A percentile compares a stretch with the other conserved stretches of the same genome.
These are phyloP conservation scores for Rozella allomycis DNA, from an alignment of 371 early-diverging fungal genomes.

Conservation along the genomic window DNA sequence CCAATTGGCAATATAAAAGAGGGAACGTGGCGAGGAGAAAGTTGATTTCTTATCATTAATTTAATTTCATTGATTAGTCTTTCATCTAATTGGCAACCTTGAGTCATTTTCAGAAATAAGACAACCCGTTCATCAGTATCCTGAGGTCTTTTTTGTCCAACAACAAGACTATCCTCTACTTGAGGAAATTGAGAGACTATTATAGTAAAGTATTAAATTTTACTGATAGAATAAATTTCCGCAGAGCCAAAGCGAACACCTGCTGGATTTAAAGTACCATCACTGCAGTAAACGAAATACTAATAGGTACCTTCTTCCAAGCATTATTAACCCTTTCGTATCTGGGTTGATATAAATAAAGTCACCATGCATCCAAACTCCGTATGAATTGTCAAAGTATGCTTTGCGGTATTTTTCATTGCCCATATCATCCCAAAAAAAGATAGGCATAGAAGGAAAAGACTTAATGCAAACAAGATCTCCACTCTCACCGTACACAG, in stretches of 20 bases:
- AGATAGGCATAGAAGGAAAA: conserved; percentile 94
- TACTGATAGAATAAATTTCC: conserved; percentile 67
- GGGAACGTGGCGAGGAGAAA: conserved; percentile 84
- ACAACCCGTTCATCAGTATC: conserved; percentile 76
- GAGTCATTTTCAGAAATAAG: conserved; percentile 59
- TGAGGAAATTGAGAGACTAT: background rate
- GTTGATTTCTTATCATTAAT: conserved; percentile 47
- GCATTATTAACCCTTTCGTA: conserved; percentile 84
- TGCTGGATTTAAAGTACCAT: conserved; percentile 84
- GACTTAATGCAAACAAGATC: conserved; percentile 78
- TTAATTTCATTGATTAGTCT: conserved; percentile 34
- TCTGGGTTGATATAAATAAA: conserved; percentile 57
- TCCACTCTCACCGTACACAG: conserved; percentile 48
- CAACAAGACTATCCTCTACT: conserved; percentile 35
- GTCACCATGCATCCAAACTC: conserved; percentile 89
- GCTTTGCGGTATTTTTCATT: conserved; percentile 54
- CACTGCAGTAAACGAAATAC: conserved; percentile 15
- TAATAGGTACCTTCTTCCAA: conserved; percentile 42
- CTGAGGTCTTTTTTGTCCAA: conserved; percentile 53
- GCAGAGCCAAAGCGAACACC: conserved; percentile 89
- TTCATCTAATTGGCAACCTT: conserved; percentile 7
- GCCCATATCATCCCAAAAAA: conserved; percentile 54
- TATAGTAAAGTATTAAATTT: background rate
- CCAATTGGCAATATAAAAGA: conserved; percentile 51
- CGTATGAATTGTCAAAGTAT: conserved; percentile 62